Base-by-base conservation (phyloP, 768 basidiomycete genomes). In the Tulasnella sp. region DNA sequence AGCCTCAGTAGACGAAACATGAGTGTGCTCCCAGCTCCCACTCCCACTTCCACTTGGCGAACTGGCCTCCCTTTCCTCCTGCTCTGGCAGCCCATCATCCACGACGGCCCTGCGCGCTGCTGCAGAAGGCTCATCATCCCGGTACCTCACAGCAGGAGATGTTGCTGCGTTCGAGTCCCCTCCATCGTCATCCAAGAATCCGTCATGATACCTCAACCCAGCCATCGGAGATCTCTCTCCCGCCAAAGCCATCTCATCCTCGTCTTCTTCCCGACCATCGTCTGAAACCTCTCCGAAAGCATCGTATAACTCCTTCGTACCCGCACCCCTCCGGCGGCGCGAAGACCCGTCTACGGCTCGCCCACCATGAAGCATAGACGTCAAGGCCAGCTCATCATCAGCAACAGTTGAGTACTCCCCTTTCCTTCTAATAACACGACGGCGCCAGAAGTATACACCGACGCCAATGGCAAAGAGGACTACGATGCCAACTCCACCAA, bases 281-380 rank as follows among this genome's bases (percentile, higher is more conserved):
- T 90, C 92, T 29, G 85, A 86, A 26, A 84, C 78, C 67, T 92
- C 91, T 34, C 91, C 92, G 72, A 98, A 98, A 17, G 95, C 94
- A 71, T 98, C 93, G 67, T 97, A 98, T 63, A 99, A 69, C 72
- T 97, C 95, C 73, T 86, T 86, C 51, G 92, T 87, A 42, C 42
- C 64, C 17, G 63, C 60, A 50, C 38, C 43, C 30, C 51, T 53
- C 9, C 56, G n/a, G 4, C 64, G 64, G 38, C 77, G 73, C 23
- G 76, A 66, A 2, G 63, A 58, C 15, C 66, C 64, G 32, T 69
- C 65, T 11, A 71, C 64, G 27, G 74, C 71, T 3, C 73, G 67
- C 23, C 76, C 70, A 0, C 72, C 67, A 19, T 72, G 54, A 19
- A 79, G 75, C 29, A 96, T 70, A 3, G 84, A 69, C 51, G 78